Conservation (phyloP, 192 early-diverging fungal species). For the Geranomyces variabilis region DNA sequence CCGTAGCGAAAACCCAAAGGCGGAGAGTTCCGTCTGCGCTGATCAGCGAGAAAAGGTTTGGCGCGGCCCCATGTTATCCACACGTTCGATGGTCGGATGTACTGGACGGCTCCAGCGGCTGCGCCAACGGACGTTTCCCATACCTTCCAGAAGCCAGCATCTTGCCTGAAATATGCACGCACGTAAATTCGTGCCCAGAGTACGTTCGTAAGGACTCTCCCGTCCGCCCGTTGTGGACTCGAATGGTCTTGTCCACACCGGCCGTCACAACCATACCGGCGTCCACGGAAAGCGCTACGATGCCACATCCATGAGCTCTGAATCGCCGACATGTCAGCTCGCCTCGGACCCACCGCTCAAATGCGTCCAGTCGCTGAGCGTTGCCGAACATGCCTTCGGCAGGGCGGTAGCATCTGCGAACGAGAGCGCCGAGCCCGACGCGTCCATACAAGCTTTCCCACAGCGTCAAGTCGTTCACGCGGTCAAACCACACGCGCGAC, state of each 20-base stretch:
- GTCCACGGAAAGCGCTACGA: slow-evolving; percentile 36
- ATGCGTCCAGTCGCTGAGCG: slow-evolving; percentile 25
- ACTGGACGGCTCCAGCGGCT: no score
- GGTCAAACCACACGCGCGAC: slow-evolving; percentile 20
- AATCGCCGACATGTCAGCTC: slow-evolving; percentile 23
- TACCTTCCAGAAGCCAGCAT: slow-evolving; percentile 33
- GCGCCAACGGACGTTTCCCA: no score
- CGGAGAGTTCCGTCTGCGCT: slow-evolving; percentile 34
- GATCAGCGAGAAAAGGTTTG: neutral
- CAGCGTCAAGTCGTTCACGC: slow-evolving; percentile 15
- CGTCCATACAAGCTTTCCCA: slow-evolving; percentile 38
- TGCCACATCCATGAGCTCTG: slow-evolving; percentile 29
- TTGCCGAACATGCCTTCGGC: slow-evolving; percentile 24
- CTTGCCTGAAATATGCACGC: slow-evolving; percentile 27
- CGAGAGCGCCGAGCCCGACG: slow-evolving; percentile 40
- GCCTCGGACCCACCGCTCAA: slow-evolving; percentile 39
- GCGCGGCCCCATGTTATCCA: neutral
- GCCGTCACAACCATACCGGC: slow-evolving; percentile 32
- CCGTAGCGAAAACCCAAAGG: slow-evolving; percentile 29
- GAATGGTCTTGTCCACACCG: slow-evolving; percentile 27
- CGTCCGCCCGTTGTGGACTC: slow-evolving; percentile 21
- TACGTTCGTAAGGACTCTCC: slow-evolving; percentile 23
- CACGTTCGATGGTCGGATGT: neutral
- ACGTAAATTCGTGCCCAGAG: slow-evolving; percentile 35
- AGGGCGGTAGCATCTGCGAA: slow-evolving; percentile 20